These are phyloP conservation scores for Mucor mucedo DNA, from an alignment of 371 early-diverging fungal species.

Conservation along the genomic window DNA sequence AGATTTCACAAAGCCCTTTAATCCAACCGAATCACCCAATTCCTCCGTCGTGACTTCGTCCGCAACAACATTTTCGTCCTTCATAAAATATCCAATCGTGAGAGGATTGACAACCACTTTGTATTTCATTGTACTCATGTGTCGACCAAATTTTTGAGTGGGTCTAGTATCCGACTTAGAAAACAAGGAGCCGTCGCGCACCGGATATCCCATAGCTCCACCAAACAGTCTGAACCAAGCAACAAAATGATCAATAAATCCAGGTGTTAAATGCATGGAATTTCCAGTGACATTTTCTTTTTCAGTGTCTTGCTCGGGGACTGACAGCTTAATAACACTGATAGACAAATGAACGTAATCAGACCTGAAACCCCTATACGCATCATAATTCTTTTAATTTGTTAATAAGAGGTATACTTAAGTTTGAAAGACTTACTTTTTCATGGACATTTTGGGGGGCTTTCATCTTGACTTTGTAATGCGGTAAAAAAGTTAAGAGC, in stretches of 20 bases:
- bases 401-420: constrained; percentile 1
- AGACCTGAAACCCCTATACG: constrained; percentile 68
- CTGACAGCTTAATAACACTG: constrained; percentile 35
- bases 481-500: constrained; percentile 52
- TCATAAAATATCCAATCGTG: constrained; percentile 37
- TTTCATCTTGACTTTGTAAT: constrained; percentile 56
- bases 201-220: constrained; percentile 42
- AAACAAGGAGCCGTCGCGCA: constrained; percentile 37
- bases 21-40: constrained; percentile 46
- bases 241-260: constrained; percentile 39
- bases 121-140: constrained; percentile 54
- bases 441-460: constrained; percentile 41
- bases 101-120: constrained; percentile 42
- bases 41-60: constrained; percentile 27
- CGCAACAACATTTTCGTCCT: constrained; percentile 30
- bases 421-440: constrained; percentile 8
- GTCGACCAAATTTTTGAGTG: constrained; percentile 36
- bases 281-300: constrained; percentile 31
- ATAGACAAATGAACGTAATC: constrained; percentile 60
- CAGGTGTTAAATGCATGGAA: constrained; percentile 43
- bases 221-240: constrained; percentile 47
- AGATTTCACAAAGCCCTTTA: constrained; percentile 47
- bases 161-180: constrained; percentile 34
- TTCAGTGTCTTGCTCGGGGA: constrained; percentile 9
- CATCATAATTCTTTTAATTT: constrained; percentile 49